phyloP scores from a whole-genome alignment of 2,329 filamentous ascomycete species.

The Hymenoscyphus linearis region DNA sequence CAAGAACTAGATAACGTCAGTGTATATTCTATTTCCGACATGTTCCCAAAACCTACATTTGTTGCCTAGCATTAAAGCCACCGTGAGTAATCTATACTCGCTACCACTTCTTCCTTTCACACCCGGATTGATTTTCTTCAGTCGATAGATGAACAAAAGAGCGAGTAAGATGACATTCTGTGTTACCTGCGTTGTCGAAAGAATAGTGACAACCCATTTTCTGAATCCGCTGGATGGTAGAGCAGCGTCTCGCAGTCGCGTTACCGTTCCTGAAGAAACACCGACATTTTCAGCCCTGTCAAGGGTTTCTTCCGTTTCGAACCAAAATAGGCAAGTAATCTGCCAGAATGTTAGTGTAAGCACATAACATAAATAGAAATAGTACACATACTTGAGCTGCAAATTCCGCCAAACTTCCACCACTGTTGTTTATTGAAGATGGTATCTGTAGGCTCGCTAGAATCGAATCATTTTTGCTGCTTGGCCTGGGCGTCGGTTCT shows the following conservation, averaged over 20 bases:
- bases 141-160: constrained; percentile 83
- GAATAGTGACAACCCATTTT: constrained; percentile 88
- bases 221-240: constrained; percentile 74
- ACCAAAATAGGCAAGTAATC: constrained; percentile 98
- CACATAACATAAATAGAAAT: background rate
- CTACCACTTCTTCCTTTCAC: constrained; percentile 91
- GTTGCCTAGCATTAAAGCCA: constrained; percentile 95
- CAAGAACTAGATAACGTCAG: constrained; percentile 58
- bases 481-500: constrained; percentile 19
- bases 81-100: constrained; percentile 86
- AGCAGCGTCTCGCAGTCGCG: constrained; percentile 63
- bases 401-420: constrained; percentile 75
- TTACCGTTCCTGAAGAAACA: constrained; percentile 36
- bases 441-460: constrained; percentile 58
- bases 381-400: constrained; percentile 61
- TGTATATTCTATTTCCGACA: background rate
- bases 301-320: constrained; percentile 79
- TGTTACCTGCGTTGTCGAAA: constrained; percentile 92
- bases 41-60: constrained; percentile 60
- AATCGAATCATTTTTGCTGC: constrained; percentile 23
- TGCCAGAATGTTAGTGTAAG: constrained; percentile 35
- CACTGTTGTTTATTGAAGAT: constrained; percentile 66
- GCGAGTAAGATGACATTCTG: constrained; percentile 92
- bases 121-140: constrained; percentile 83
- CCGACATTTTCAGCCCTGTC: constrained; percentile 59